Conservation (phyloP, 345 rosid genomes). For the Gynandropsis gynandra region DNA sequence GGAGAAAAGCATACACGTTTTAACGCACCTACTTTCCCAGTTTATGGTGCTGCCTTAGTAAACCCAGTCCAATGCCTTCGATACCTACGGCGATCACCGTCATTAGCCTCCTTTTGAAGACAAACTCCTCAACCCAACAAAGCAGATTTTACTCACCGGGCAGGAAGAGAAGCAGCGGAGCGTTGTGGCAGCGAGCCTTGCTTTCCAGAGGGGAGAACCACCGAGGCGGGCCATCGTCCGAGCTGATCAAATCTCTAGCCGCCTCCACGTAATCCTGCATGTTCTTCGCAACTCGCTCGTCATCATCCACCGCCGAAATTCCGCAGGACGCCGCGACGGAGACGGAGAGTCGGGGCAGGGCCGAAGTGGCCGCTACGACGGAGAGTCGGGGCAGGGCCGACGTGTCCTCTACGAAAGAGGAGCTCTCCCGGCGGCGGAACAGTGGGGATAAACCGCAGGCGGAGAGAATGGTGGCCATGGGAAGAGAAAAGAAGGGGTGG, state of each 20-base stretch:
- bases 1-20: neutral
- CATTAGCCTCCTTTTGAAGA: neutral
- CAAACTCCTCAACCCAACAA: neutral
- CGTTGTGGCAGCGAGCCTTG: slow-evolving; percentile 34
- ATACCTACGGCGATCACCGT: slow-evolving; percentile 31
- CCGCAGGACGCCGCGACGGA: slow-evolving; percentile 12
- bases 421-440: slow-evolving; percentile 1
- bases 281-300: slow-evolving; percentile 22
- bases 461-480: slow-evolving; percentile 24
- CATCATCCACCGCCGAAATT: slow-evolving; percentile 2
- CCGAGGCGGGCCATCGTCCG: slow-evolving; percentile 56
- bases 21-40: slow-evolving; percentile 49
- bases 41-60: slow-evolving; percentile 40
- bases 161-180: slow-evolving; percentile 66
- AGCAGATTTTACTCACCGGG: slow-evolving; percentile 37
- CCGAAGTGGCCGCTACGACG: neutral
- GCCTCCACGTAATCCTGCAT: slow-evolving; percentile 45
- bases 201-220: slow-evolving; percentile 71
- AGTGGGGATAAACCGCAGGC: slow-evolving; percentile 1
- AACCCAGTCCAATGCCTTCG: slow-evolving; percentile 65
- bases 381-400: neutral
- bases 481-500: neutral
- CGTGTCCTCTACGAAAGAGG: slow-evolving; percentile 1
- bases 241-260: slow-evolving; percentile 34
- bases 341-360: slow-evolving; percentile 15